Percentiles rank a stretch among this genome's conserved stretches.
These are phyloP conservation scores for Clavariopsis aquatica DNA, from an alignment of 495 filamentous ascomycete genomes.

Conservation along the genomic window DNA sequence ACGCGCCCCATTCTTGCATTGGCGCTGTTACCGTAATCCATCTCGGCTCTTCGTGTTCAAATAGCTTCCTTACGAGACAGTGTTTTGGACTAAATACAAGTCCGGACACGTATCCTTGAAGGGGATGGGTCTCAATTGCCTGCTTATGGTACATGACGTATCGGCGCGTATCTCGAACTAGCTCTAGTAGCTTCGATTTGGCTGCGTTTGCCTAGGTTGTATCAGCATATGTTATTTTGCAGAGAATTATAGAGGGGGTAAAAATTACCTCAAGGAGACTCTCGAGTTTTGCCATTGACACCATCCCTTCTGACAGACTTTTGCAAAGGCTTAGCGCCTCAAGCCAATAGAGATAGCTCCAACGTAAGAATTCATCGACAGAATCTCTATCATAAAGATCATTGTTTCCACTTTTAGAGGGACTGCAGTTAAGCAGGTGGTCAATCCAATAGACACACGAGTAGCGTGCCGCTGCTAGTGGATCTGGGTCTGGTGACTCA, in stretches of 20 bases:
- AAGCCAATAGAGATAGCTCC: conserved; percentile 52
- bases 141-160: conserved; percentile 40
- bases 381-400: conserved; percentile 33
- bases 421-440: conserved; percentile 24
- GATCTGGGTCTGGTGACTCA: conserved; percentile 8
- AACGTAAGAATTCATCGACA: conserved; percentile 44
- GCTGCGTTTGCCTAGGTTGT: conserved; percentile 16
- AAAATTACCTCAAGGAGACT: conserved; percentile 5
- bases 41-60: conserved; percentile 19
- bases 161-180: conserved; percentile 36
- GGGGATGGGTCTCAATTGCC: conserved; percentile 41
- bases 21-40: not conserved
- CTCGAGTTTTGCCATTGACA: conserved; percentile 19
- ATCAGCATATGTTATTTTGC: not conserved
- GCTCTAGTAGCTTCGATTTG: conserved; percentile 7
- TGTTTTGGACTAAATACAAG: conserved; percentile 43
- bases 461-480: conserved; percentile 21
- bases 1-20: not conserved
- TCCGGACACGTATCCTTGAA: conserved; percentile 45
- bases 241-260: not conserved
- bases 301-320: conserved; percentile 40
- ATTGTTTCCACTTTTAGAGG: conserved; percentile 18
- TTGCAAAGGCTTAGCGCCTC: conserved; percentile 46
- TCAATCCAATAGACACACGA: conserved; percentile 23
- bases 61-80: conserved; percentile 22